Percentiles rank a stretch among this genome's conserved stretches.
These are phyloP conservation scores for Cystoisospora suis DNA, from an alignment of 169 alveolate species.

Conservation along the genomic window DNA sequence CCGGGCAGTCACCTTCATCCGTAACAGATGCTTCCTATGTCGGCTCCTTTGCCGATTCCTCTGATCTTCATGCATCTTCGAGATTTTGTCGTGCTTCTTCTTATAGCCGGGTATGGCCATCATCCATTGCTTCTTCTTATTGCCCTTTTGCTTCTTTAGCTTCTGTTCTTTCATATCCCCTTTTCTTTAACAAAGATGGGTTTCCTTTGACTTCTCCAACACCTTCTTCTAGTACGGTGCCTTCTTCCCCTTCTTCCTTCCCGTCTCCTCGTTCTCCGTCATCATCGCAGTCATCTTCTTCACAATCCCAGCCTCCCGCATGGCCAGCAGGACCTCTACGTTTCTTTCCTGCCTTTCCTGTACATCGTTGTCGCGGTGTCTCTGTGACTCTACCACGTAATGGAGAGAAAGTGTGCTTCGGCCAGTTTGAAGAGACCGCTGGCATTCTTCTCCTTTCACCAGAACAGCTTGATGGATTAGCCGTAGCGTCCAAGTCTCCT, in stretches of 20 bases:
- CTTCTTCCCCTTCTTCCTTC: not conserved
- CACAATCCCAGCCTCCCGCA: not conserved
- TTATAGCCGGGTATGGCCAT: too few species aligned
- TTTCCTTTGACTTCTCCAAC: not conserved
- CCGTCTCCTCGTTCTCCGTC: not conserved
- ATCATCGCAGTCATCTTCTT: not conserved
- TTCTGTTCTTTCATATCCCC: not conserved
- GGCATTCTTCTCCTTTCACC: constrained; percentile 6
- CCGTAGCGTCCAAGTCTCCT: not conserved
- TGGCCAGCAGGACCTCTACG: not conserved
- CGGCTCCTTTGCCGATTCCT: too few species aligned
- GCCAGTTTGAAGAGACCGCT: not conserved
- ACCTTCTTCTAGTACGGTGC: not conserved
- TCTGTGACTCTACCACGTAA: not conserved
- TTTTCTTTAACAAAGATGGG: not conserved
- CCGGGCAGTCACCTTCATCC: too few species aligned
- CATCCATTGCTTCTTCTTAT: not conserved
- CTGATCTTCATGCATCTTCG: too few species aligned
- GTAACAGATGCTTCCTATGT: too few species aligned
- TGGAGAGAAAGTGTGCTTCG: constrained; percentile 2
- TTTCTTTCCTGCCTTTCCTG: constrained; percentile 19
- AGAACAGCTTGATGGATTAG: not conserved
- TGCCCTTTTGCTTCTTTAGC: not conserved
- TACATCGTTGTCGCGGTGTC: constrained; percentile 31
- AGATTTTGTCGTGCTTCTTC: too few species aligned